phyloP scores from a whole-genome alignment of 2,329 filamentous ascomycete species.

The Colletotrichum siamense region DNA sequence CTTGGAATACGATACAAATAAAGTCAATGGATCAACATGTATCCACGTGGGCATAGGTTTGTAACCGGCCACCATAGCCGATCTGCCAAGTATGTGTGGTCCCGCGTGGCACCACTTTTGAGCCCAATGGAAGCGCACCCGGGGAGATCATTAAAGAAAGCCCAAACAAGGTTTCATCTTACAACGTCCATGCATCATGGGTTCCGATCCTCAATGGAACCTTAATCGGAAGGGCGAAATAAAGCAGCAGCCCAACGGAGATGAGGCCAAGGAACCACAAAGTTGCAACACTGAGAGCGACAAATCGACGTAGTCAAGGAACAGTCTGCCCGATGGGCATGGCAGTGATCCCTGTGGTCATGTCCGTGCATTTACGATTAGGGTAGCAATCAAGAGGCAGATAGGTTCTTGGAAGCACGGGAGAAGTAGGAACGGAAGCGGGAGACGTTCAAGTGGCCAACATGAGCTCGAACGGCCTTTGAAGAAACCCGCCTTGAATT shows the following conservation, averaged over 20 bases:
- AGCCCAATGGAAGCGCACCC: background rate
- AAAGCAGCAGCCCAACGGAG: background rate
- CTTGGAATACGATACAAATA: background rate
- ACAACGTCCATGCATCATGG: background rate
- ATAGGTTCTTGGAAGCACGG: background rate
- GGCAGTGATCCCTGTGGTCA: background rate
- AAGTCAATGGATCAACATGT: background rate
- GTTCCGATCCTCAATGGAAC: background rate
- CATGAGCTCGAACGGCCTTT: background rate
- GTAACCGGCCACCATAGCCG: background rate
- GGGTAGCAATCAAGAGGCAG: background rate
- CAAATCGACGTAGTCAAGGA: background rate
- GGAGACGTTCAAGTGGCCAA: background rate
- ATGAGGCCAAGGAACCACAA: background rate
- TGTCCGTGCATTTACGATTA: background rate
- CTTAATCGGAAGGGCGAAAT: background rate
- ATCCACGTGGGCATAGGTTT: background rate
- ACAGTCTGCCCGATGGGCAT: background rate
- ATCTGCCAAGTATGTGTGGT: background rate
- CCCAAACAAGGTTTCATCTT: background rate
- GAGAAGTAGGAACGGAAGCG: background rate
- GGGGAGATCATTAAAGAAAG: background rate
- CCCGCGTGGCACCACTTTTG: background rate
- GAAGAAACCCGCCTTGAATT: background rate
- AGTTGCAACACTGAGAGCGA: background rate